Base-by-base conservation (phyloP, 2,329 filamentous ascomycete genomes). In the Apiospora pterosperma region DNA sequence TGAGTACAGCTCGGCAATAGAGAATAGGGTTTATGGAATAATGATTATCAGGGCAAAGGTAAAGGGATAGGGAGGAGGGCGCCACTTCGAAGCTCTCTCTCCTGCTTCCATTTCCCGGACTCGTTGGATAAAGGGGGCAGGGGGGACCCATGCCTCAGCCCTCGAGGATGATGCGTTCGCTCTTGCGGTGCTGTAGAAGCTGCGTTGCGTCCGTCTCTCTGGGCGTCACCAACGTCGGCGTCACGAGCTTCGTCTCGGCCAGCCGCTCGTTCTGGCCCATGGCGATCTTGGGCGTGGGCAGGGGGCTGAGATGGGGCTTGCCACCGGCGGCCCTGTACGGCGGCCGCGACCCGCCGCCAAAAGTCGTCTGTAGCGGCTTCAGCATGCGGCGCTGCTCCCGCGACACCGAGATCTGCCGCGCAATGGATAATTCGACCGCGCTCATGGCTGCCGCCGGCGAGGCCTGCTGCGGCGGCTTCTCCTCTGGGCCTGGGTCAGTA, bases 401-500 rank as follows among this genome's bases (percentile, higher is more conserved):
- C 14, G 87, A 89, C 31, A 91, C 79, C 68, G 85, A 89, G 68
- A 91, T 90, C 73, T 91, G 88, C 1, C 89, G 81, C 0, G 88
- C 88, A 69, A 91, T 90, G 1, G 88, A 90, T 58, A 89, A 81
- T 74, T 90, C 85, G 4, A 89, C 87, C 1, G 88, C 85, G 52
- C 82, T 82, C 67, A 83, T 82, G 16, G 38, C 60, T 10, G 31
- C 41, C 28, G 23, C 59, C 16, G 23, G 16, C 23, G 59, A 41
- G 21, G n/a, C 16, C 42, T 52, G 14, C 6, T 28, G 42, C 23
- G 25, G 39, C 36, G 14, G 38, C 4, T 48, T 55, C 48, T 55
- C 48, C n/a, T 55, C 48, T 11, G 48, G 7, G 19, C 48, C 8
- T 19, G 19, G 58, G 16, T 38, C 42, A 19, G 58, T 36, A 28